Percentiles rank a stretch among this genome's conserved stretches.
Conservation (phyloP, 345 rosid genomes). For the Lepidium didymum region DNA sequence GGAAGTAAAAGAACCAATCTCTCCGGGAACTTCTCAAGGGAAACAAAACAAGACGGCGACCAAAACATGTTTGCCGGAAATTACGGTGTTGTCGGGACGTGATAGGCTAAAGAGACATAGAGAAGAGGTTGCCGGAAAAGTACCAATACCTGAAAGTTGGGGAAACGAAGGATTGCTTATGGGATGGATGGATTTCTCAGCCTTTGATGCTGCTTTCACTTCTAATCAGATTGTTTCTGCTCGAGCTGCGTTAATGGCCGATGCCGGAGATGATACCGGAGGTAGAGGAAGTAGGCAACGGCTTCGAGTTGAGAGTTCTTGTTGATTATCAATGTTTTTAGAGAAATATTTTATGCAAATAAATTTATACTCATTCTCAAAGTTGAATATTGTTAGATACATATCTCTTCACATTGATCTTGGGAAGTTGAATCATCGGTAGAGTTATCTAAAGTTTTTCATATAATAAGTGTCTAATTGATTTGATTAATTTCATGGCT, state of each 20-base stretch:
- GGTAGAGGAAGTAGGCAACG: conserved; percentile 17
- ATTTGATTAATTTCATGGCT: no score
- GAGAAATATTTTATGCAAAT: conserved; percentile 4
- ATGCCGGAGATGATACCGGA: conserved; percentile 17
- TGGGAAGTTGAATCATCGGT: background rate
- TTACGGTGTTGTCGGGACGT: conserved; percentile 28
- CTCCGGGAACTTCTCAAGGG: background rate
- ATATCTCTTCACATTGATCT: background rate
- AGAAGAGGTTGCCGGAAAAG: conserved; percentile 44
- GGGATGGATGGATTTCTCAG: conserved; percentile 58
- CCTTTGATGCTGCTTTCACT: conserved; percentile 43
- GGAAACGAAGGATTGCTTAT: conserved; percentile 51
- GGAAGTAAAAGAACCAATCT: conserved; percentile 3
- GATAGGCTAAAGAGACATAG: conserved; percentile 63
- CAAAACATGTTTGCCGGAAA: background rate
- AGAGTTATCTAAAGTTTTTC: background rate
- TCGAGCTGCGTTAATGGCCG: conserved; percentile 52
- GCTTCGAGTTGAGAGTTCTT: conserved; percentile 38
- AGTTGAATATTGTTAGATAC: background rate
- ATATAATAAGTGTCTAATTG: no score
- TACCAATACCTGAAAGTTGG: conserved; percentile 60
- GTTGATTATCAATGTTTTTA: conserved; percentile 13
- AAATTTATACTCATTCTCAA: background rate
- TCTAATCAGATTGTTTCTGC: conserved; percentile 53
- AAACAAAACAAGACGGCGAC: background rate